These are phyloP conservation scores for Pleurotus giganteus DNA, from an alignment of 768 basidiomycete species.

Conservation along the genomic window DNA sequence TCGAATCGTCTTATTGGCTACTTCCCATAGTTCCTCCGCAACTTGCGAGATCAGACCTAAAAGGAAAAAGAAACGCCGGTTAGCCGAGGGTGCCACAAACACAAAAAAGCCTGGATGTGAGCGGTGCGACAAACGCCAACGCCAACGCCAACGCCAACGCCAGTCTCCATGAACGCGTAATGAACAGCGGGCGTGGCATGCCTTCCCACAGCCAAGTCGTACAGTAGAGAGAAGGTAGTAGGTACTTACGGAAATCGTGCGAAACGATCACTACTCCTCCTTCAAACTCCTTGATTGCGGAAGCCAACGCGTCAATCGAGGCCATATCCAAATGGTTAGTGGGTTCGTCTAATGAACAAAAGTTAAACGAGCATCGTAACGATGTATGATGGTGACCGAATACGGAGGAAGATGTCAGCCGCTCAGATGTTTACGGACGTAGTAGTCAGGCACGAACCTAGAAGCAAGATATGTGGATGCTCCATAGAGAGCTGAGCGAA, in stretches of 20 bases:
- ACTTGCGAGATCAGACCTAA: slow-evolving; percentile 94
- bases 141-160: slow-evolving; percentile 3
- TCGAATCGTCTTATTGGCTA: slow-evolving; percentile 88
- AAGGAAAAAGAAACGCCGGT: neutral
- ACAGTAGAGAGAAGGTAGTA: neutral
- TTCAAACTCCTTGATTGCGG: slow-evolving; percentile 94
- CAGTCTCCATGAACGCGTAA: too few relatives aligned
- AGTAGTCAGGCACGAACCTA: slow-evolving; percentile 45
- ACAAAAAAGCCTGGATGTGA: neutral
- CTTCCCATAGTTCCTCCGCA: slow-evolving; percentile 99
- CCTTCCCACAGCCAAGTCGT: too few relatives aligned
- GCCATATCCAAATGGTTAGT: slow-evolving; percentile 98
- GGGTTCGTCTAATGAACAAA: slow-evolving; percentile 66
- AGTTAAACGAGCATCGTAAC: neutral
- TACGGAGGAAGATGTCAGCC: neutral
- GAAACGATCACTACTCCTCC: slow-evolving; percentile 99
- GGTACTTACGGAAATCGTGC: slow-evolving; percentile 91
- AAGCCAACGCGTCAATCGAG: slow-evolving; percentile 94
- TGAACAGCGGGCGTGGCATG: too few relatives aligned
- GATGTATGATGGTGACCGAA: slow-evolving; percentile 4
- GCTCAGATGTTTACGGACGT: neutral
- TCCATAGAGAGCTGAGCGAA: slow-evolving; percentile 98
- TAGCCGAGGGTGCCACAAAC: neutral
- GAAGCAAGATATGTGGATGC: slow-evolving; percentile 90
- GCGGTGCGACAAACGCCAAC: too few relatives aligned